Base-by-base conservation (phyloP, 2,329 filamentous ascomycete genomes). In the Aspergillus felis region DNA sequence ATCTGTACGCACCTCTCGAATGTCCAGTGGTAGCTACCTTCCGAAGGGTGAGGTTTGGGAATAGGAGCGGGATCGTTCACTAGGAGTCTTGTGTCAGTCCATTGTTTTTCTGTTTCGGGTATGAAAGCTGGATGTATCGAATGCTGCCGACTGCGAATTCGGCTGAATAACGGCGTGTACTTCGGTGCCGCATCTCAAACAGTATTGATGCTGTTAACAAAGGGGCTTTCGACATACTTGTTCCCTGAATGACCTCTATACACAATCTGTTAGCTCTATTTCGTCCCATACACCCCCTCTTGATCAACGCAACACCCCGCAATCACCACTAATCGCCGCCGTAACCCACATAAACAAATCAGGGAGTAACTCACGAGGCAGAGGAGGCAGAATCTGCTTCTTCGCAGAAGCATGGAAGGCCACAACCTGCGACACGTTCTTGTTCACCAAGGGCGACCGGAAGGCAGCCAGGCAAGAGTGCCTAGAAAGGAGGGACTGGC, bases 11-110 rank as follows among this genome's bases (percentile, higher is more conserved):
- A 85, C 83, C 86, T 82, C 83, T 99, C 94, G 71, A 96, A 96
- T 59, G 89, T 90, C 94, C 94, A 99, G 84, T 99, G 94, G 82
- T 97, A 99, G 77, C 90, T 95, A 68, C 94, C 94, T 79, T 99
- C 91, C 56, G 86, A 81, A 46, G 93, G 87, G 66, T 84, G 85
- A 54, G 90, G 78, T 24, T 84, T 73, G 49, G 92, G 92, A 25
- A 96, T 77, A 42, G 85, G 85, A 32, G 85, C 89, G 56, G 94
- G 85, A 71, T 97, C 92, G 79, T 99, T 99, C 73, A 92, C 91
- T 89, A 57, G 9, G 3, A 41, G 24, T 38, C 50, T 25, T 22
- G 9, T 35, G 50, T 52, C 35, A 52, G 38, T 41, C 22, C 12
- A 24, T 7, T n/a, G 35, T 7, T n/a, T 24, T 35, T 25, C 12